Base-by-base conservation (phyloP, 192 early-diverging fungal genomes). In the Helicostylum pulchrum region DNA sequence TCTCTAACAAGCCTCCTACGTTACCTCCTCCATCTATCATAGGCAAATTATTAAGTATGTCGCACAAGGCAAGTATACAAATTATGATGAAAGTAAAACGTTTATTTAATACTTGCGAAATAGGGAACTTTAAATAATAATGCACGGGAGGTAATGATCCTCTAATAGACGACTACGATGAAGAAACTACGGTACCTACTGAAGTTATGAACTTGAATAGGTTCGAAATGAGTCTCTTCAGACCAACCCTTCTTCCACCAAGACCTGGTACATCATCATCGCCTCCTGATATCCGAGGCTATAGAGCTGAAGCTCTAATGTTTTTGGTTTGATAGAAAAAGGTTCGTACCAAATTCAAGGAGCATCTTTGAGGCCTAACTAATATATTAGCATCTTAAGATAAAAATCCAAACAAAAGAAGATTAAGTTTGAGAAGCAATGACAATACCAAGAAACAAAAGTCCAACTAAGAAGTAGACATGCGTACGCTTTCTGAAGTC, bases 1-100 rank as follows among this genome's bases (percentile, higher is more conserved):
- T n/a, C n/a, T n/a, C n/a, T n/a, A n/a, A n/a, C n/a, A n/a, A n/a
- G n/a, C n/a, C n/a, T n/a, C n/a, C n/a, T n/a, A n/a, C n/a, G n/a
- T n/a, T n/a, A n/a, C n/a, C n/a, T n/a, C n/a, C n/a, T n/a, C n/a
- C n/a, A n/a, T n/a, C n/a, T n/a, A n/a, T n/a, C n/a, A n/a, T n/a
- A n/a, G n/a, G n/a, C n/a, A n/a, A n/a, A n/a, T n/a, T n/a, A n/a
- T n/a, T n/a, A n/a, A n/a, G n/a, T n/a, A n/a, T n/a, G n/a, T n/a
- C n/a, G n/a, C n/a, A n/a, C n/a, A n/a, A 46, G 45, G 45, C 45
- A 46, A 46, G n/a, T 46, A 46, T n/a, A 46, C 45, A 46, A 46
- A 46, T 3, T 11, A 46, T 11, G 45, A 46, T 46, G 45, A 46
- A 46, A 46, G 45, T 3, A 46, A 46, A 46, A n/a, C 45, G 45